Evolutionary conservation across 176 grass and related monocot species (phyloP).

Genomic region (Panicum miliaceum): DNA sequence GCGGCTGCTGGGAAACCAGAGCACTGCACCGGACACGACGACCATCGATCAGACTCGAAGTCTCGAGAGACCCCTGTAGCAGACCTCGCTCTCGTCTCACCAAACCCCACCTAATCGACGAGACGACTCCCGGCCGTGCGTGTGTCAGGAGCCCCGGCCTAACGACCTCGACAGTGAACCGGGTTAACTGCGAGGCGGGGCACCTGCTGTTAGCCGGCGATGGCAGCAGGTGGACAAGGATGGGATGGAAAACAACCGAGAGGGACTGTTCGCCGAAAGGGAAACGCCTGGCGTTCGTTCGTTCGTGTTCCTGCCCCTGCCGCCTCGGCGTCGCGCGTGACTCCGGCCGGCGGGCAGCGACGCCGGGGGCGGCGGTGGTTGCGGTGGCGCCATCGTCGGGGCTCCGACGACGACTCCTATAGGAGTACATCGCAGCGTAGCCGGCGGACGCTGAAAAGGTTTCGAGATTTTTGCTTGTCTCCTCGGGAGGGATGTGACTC

Average conservation of each 20-base stretch:
- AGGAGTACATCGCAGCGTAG: no score
- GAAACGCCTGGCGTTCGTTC: no score
- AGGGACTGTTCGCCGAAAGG: not conserved
- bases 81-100: not conserved
- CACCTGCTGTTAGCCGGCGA: not conserved
- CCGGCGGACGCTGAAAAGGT: no score
- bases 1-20: not conserved
- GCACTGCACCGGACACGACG: not conserved
- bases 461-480: no score
- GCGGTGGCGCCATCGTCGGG: constrained; percentile 33
- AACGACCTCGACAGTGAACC: constrained; percentile 20
- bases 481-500: no score
- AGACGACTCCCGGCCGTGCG: not conserved
- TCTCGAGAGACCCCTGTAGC: not conserved
- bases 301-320: not conserved
- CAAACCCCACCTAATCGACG: not conserved
- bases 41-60: no score
- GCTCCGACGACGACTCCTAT: not conserved
- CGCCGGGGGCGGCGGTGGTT: not conserved
- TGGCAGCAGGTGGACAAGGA: not conserved
- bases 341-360: not conserved
- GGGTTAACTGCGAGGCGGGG: not conserved
- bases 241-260: not conserved
- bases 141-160: not conserved
- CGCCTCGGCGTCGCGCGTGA: not conserved